Percentiles rank a stretch among this genome's conserved stretches.
Evolutionary conservation across 108 stramenopile genomes (phyloP).

Genomic region (Mayamaea pseudoterrestris): DNA sequence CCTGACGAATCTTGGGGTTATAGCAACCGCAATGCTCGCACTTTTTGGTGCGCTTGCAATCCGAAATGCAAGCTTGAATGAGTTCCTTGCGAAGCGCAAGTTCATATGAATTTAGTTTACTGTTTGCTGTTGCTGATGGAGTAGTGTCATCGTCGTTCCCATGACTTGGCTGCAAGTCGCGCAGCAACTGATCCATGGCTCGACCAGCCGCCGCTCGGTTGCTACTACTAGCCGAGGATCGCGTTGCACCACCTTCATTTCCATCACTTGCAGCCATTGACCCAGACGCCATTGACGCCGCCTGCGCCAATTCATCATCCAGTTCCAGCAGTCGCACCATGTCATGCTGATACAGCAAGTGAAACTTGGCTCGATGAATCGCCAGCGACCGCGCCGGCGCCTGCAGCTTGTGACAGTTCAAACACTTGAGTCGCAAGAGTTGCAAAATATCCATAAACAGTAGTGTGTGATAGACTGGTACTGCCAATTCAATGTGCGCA

Average conservation of each 20-base stretch:
- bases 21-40: slow-evolving; percentile 89
- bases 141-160: not conserved
- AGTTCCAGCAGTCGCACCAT: slow-evolving; percentile 41
- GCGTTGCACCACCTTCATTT: not conserved
- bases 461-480: slow-evolving; percentile 92
- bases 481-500: slow-evolving; percentile 93
- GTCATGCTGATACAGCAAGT: slow-evolving; percentile 43
- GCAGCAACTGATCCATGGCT: slow-evolving; percentile 23
- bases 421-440: slow-evolving; percentile 85
- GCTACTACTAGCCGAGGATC: slow-evolving; percentile 15
- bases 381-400: slow-evolving; percentile 11
- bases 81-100: slow-evolving; percentile 39
- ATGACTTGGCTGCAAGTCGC: slow-evolving; percentile 10
- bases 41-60: slow-evolving; percentile 31
- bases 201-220: not conserved
- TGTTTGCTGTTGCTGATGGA: slow-evolving; percentile 1
- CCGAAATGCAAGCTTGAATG: slow-evolving; percentile 53
- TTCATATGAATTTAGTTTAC: slow-evolving; percentile 40
- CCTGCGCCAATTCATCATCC: slow-evolving; percentile 34
- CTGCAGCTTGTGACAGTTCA: slow-evolving; percentile 82
- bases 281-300: not conserved
- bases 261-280: not conserved
- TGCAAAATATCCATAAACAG: slow-evolving; percentile 64
- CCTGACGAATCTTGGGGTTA: slow-evolving; percentile 83
- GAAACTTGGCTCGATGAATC: slow-evolving; percentile 49